Evolutionary conservation across 1,284 basidiomycete species (phyloP).

Genomic region (Xerocomus nothofagi): DNA sequence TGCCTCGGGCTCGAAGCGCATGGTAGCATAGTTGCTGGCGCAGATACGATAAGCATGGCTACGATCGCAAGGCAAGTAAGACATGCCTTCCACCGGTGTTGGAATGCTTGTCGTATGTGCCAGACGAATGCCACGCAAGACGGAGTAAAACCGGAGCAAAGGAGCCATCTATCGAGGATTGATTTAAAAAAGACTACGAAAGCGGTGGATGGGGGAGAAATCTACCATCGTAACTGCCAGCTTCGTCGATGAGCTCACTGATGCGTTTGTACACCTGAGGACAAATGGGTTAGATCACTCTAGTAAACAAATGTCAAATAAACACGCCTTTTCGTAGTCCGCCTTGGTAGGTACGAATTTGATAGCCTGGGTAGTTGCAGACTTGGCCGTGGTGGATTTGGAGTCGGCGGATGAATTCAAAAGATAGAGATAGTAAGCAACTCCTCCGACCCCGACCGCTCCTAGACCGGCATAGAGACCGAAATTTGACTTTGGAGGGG

Average conservation of each 20-base stretch:
- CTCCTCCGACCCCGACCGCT: conserved; percentile 47
- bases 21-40: conserved; percentile 87
- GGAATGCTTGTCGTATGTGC: conserved; percentile 87
- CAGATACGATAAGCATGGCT: background rate
- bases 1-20: conserved; percentile 89
- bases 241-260: conserved; percentile 74
- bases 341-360: conserved; percentile 70
- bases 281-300: background rate
- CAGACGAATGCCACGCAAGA: conserved; percentile 91
- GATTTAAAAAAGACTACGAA: background rate
- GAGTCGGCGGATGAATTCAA: conserved; percentile 47
- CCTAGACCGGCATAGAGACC: conserved; percentile 58
- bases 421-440: conserved; percentile 60
- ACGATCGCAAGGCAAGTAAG: background rate
- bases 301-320: background rate
- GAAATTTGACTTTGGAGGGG: conserved; percentile 50
- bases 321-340: conserved; percentile 82
- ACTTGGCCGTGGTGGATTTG: conserved; percentile 54
- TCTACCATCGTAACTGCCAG: conserved; percentile 78
- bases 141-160: conserved; percentile 90
- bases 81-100: conserved; percentile 84
- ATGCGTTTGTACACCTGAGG: conserved; percentile 84
- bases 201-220: conserved; percentile 11
- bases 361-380: conserved; percentile 58
- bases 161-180: conserved; percentile 69